Evolutionary conservation across 2,329 filamentous ascomycete genomes (phyloP).

Genomic region (Hymenoscyphus albidus): DNA sequence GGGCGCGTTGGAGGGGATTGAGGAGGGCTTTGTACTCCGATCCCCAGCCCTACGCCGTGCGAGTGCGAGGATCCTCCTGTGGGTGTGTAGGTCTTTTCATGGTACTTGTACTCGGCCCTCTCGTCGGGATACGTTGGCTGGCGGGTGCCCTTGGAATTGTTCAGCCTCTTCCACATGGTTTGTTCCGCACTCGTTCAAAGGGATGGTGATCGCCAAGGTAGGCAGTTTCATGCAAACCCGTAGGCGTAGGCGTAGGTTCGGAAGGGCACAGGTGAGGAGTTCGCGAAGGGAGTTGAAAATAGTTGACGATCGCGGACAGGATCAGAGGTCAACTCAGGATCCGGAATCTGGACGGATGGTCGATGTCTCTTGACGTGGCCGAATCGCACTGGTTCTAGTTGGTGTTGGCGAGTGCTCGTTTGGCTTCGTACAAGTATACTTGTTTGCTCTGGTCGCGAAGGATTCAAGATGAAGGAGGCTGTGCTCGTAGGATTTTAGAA

Average conservation of each 20-base stretch:
- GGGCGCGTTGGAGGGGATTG: slow-evolving; percentile 22
- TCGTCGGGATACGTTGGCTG: slow-evolving; percentile 42
- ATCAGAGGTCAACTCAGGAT: slow-evolving; percentile 1
- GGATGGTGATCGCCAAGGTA: slow-evolving; percentile 25
- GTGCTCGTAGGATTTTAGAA: slow-evolving; percentile 11
- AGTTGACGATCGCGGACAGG: neutral
- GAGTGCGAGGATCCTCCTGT: slow-evolving; percentile 35
- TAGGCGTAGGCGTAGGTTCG: too few species aligned
- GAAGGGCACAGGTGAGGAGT: neutral
- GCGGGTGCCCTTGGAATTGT: slow-evolving; percentile 38
- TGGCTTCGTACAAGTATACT: neutral
- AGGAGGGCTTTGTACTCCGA: slow-evolving; percentile 25
- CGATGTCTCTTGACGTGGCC: slow-evolving; percentile 1
- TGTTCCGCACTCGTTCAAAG: slow-evolving; percentile 9
- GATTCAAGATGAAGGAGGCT: slow-evolving; percentile 10
- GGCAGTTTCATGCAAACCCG: neutral
- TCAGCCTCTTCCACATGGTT: slow-evolving; percentile 55
- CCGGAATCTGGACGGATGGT: neutral
- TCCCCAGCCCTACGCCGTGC: slow-evolving; percentile 35
- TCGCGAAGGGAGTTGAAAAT: neutral
- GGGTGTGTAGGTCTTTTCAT: slow-evolving; percentile 40
- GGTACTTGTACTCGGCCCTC: slow-evolving; percentile 40
- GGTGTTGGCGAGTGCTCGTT: neutral
- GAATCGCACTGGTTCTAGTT: neutral
- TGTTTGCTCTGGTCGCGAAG: neutral